Evolutionary conservation across 1,139 yeast species (phyloP), one percentile per base, ranked within the genome.

Genomic region (Spathaspora jeffriesii): DNA sequence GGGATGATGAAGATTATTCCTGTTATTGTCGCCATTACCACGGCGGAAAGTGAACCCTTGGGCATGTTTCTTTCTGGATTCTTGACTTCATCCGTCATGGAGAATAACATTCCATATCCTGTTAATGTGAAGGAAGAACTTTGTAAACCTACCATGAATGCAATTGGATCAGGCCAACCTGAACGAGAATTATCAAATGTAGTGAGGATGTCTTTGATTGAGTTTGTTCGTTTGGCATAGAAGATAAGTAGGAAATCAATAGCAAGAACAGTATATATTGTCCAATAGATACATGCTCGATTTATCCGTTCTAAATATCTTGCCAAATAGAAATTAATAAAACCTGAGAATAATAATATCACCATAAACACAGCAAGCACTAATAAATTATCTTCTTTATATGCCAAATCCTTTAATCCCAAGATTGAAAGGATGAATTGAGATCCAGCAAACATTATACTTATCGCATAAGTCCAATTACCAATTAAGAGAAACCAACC

Each of bases 21-120:
- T 21, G 86, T 84, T 14, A 82, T 54, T 0, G 84, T 76, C 2
- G 95, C 80, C 43, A 87, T 72, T 43, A 82, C 50, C 5, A 88
- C 86, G 1, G 95, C 81, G 47, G 79, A 72, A 1, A 86, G 68
- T 59, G 88, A 81, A 5, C 96, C 96, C 51, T 79, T 79, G n/a
- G 96, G 92, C 62, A 89, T 84, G 47, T 83, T 84, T 52, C 73
- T 77, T 59, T 88, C 92, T 0, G 96, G 93, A 34, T 74, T 74
- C 55, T 82, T 82, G 13, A 88, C 93, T 65, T 88, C 96, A 61
- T 88, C 96, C 31, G 91, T 82, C 73, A 88, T 79, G 7, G 93
- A 85, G 15, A 90, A 88, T 23, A 89, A 71, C 79, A 88, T 84
- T 23, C 93, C 93, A 62, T 85, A 88, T 0, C 96, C 96, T 50